Evolutionary conservation across 192 early-diverging fungal species (phyloP).

Genomic region (Entomortierella beljakovae): DNA sequence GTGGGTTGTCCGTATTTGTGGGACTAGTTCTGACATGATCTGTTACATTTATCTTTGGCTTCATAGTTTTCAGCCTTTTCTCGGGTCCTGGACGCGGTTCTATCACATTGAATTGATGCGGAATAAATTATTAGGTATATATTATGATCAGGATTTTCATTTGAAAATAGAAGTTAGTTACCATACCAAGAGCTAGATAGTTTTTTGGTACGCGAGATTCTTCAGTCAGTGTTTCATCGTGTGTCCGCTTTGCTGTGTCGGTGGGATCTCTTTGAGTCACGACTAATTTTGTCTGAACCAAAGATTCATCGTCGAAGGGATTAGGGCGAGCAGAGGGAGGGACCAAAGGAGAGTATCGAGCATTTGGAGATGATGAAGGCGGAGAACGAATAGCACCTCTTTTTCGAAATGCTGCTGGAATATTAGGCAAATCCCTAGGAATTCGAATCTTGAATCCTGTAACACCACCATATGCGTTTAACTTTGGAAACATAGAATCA

Average conservation of each 20-base stretch:
- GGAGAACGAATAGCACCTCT: slow-evolving; percentile 5
- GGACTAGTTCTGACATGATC: background rate
- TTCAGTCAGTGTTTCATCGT: slow-evolving; percentile 14
- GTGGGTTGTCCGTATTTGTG: background rate
- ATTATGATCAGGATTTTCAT: background rate
- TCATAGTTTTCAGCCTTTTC: background rate
- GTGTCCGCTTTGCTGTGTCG: slow-evolving; percentile 26
- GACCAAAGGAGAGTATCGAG: background rate
- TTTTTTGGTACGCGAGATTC: slow-evolving; percentile 5
- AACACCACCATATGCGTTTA: background rate
- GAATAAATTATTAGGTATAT: slow-evolving; percentile 4
- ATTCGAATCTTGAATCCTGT: slow-evolving; percentile 43
- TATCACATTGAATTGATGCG: background rate
- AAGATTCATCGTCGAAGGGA: slow-evolving; percentile 3
- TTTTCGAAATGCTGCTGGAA: slow-evolving; percentile 37
- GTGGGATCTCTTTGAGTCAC: background rate
- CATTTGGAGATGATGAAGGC: slow-evolving; percentile 6
- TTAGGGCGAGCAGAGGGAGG: background rate
- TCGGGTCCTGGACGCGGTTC: background rate
- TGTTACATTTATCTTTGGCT: background rate
- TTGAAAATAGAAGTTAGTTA: background rate
- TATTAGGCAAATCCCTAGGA: slow-evolving; percentile 34
- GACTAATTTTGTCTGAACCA: slow-evolving; percentile 16
- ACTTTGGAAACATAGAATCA: background rate
- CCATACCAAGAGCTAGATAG: slow-evolving; percentile 25